phyloP scores from a whole-genome alignment of 192 early-diverging fungal genomes.

The Backusella circina region DNA sequence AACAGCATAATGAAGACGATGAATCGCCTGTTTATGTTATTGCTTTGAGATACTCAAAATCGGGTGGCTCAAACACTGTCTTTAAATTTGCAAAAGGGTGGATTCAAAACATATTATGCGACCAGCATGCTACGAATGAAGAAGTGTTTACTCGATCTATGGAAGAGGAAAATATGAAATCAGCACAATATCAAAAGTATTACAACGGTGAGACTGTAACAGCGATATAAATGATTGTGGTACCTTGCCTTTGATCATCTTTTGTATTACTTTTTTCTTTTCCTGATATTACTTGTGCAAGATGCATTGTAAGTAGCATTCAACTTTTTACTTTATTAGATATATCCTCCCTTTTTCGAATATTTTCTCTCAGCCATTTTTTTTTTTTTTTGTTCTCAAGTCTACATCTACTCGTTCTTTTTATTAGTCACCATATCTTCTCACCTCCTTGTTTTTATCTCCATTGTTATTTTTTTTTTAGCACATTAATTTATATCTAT shows the following conservation, averaged over 20 bases:
- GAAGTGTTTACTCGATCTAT: not conserved
- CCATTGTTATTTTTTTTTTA: not conserved
- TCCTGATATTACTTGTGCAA: not conserved
- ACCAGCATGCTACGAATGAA: not conserved
- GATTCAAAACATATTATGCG: slow-evolving; percentile 9
- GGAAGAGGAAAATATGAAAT: not conserved
- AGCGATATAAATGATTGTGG: not conserved
- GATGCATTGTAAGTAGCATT: not conserved
- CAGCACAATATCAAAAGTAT: not conserved
- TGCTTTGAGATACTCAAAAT: slow-evolving; percentile 8
- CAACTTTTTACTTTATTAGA: not conserved
- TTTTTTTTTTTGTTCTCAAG: too few relatives aligned
- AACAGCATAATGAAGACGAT: not conserved
- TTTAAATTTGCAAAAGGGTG: slow-evolving; percentile 24
- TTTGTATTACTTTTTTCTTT: not conserved
- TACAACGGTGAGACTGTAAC: not conserved
- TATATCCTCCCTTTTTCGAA: not conserved
- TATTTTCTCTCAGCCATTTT: not conserved
- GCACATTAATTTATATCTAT: not conserved
- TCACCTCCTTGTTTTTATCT: not conserved
- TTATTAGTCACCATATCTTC: not conserved
- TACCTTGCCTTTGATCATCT: not conserved
- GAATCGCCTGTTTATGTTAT: not conserved
- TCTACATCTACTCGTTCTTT: not conserved
- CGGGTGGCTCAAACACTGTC: slow-evolving; percentile 14